Percentiles rank a stretch among this genome's conserved stretches.
Conservation (phyloP, 2,329 filamentous ascomycete genomes). For the Cercospora beticola region DNA sequence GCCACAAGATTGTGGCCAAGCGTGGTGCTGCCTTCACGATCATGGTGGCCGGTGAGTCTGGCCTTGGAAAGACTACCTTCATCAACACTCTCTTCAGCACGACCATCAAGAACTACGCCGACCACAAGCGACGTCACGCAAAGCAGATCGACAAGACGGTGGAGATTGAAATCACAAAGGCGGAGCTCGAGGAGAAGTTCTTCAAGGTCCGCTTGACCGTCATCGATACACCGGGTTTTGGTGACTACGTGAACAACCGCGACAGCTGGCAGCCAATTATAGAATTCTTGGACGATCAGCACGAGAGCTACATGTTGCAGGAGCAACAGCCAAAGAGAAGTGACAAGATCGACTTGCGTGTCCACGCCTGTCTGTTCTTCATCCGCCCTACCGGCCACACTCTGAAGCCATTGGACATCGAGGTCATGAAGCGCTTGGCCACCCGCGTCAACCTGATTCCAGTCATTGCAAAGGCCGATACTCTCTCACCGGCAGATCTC, state of each 20-base stretch:
- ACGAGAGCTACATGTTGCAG: constrained; percentile 99
- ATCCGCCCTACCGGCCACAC: constrained; percentile 98
- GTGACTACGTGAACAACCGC: constrained; percentile 99
- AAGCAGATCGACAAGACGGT: constrained; percentile 99
- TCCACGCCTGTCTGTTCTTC: constrained; percentile 98
- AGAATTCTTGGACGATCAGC: constrained; percentile 99
- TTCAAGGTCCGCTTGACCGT: constrained; percentile 99
- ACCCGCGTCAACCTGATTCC: constrained; percentile 98
- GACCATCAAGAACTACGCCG: constrained; percentile 99
- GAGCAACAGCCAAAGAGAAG: constrained; percentile 97
- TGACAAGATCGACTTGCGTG: constrained; percentile 99
- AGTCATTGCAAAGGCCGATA: constrained; percentile 98
- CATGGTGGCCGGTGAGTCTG: constrained; percentile 99
- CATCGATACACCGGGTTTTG: constrained; percentile 97
- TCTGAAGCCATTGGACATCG: constrained; percentile 96
- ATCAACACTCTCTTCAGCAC: constrained; percentile 99
- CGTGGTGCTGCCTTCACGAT: constrained; percentile 98
- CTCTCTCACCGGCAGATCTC: constrained; percentile 87
- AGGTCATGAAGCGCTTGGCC: constrained; percentile 99
- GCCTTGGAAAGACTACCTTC: constrained; percentile 98
- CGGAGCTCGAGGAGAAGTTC: constrained; percentile 99
- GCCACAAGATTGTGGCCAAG: constrained; percentile 72
- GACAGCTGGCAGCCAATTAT: constrained; percentile 99
- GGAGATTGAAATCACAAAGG: constrained; percentile 99
- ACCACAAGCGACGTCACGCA: constrained; percentile 97